Percentiles rank a stretch among this genome's conserved stretches.
Conservation (phyloP, 1,284 basidiomycete genomes). For the Cryptococcus sp. region DNA sequence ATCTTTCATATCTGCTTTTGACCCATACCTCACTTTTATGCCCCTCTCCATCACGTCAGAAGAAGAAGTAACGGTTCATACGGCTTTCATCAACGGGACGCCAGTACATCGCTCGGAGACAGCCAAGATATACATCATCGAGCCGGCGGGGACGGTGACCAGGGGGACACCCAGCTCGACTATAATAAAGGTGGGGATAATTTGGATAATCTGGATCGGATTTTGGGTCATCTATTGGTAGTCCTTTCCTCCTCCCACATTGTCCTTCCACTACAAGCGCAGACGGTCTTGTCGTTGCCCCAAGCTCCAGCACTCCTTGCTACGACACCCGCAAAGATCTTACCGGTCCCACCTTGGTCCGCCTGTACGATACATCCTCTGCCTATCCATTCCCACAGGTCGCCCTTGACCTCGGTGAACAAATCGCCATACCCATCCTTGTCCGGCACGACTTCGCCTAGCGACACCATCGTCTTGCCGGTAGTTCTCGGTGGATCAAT, state of each 20-base stretch:
- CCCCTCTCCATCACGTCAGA: slow-evolving; percentile 19
- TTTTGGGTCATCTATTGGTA: slow-evolving; percentile 5
- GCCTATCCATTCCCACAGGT: slow-evolving; percentile 48
- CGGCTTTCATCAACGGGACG: slow-evolving; percentile 16
- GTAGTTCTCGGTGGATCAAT: slow-evolving; percentile 43
- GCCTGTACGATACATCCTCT: slow-evolving; percentile 44
- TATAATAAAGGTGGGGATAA: background rate
- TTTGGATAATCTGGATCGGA: background rate
- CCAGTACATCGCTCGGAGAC: slow-evolving; percentile 11
- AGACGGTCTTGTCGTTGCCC: slow-evolving; percentile 49
- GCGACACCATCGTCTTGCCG: slow-evolving; percentile 28
- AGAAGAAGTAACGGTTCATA: slow-evolving; percentile 5
- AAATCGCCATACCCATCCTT: slow-evolving; percentile 47
- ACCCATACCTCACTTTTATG: slow-evolving; percentile 4
- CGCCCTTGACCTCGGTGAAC: slow-evolving; percentile 45
- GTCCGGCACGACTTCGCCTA: slow-evolving; percentile 40
- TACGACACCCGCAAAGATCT: slow-evolving; percentile 47
- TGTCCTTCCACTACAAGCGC: slow-evolving; percentile 46
- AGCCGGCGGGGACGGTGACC: slow-evolving; percentile 7
- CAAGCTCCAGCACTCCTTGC: slow-evolving; percentile 46
- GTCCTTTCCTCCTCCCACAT: slow-evolving; percentile 49
- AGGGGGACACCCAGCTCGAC: background rate
- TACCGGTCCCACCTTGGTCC: slow-evolving; percentile 17
- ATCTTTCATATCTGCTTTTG: background rate
- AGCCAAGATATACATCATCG: slow-evolving; percentile 21